A percentile compares a stretch with the other conserved stretches of the same genome.
These are phyloP conservation scores for Chamaecrista fasciculata DNA, from an alignment of 306 rosid species.

Conservation along the genomic window DNA sequence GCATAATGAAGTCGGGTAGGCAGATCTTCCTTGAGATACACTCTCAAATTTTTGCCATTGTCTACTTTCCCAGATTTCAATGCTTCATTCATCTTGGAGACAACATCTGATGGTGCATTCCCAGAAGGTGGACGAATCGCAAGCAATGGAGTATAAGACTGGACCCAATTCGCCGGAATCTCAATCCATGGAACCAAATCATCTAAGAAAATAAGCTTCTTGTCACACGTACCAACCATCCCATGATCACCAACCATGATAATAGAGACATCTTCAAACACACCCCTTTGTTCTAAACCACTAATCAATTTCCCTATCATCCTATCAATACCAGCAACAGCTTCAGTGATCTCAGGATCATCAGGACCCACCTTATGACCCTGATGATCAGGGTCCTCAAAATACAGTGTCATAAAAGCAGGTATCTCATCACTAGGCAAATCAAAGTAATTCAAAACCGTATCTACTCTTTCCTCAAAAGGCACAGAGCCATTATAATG, in stretches of 20 bases:
- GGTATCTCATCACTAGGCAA: conserved; percentile 69
- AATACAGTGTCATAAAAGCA: conserved; percentile 83
- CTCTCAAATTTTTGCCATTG: conserved; percentile 66
- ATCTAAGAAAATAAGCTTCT: conserved; percentile 67
- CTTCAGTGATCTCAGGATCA: conserved; percentile 80
- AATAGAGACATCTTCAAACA: conserved; percentile 80
- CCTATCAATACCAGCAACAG: conserved; percentile 71
- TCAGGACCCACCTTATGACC: conserved; percentile 92
- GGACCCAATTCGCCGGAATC: conserved; percentile 63
- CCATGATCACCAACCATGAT: conserved; percentile 98
- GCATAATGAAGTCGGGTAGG: conserved; percentile 82
- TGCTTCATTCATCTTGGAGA: conserved; percentile 73
- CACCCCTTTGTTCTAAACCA: conserved; percentile 77
- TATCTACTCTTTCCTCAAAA: conserved; percentile 80
- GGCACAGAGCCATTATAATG: conserved; percentile 72
- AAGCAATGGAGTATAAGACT: conserved; percentile 59
- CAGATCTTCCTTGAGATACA: conserved; percentile 82
- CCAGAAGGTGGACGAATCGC: conserved; percentile 70
- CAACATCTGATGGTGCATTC: conserved; percentile 42
- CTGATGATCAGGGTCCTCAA: conserved; percentile 98
- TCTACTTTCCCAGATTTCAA: conserved; percentile 75
- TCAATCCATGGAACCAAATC: conserved; percentile 79
- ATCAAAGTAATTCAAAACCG: conserved; percentile 62
- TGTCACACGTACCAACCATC: conserved; percentile 97
- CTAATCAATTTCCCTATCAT: conserved; percentile 82